phyloP scores from a whole-genome alignment of 2,329 filamentous ascomycete genomes.

The Helicocarpus griseus region DNA sequence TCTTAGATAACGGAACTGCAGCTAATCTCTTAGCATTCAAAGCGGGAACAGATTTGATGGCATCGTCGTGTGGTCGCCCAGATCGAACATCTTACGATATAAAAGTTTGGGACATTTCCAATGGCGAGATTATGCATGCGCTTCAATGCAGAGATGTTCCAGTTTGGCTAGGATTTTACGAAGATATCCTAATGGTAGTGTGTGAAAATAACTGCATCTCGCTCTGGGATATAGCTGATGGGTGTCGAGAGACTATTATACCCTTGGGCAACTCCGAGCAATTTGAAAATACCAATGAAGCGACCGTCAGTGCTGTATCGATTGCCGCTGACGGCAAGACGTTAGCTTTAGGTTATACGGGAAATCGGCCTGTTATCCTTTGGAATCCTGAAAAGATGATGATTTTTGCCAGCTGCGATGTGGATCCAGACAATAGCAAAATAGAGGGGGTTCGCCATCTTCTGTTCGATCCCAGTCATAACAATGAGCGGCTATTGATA shows the following conservation, averaged over 20 bases:
- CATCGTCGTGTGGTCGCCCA: constrained; percentile 22
- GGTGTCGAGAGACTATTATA: constrained; percentile 9
- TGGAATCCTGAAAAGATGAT: constrained; percentile 27
- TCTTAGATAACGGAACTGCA: constrained; percentile 21
- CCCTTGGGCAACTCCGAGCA: constrained; percentile 17
- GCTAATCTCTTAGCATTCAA: constrained; percentile 25
- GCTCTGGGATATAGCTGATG: constrained; percentile 20
- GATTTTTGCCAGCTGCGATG: constrained; percentile 27
- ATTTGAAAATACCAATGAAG: constrained; percentile 4
- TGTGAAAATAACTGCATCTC: constrained; percentile 19
- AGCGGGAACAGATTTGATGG: constrained; percentile 20
- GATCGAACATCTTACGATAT: constrained; percentile 18
- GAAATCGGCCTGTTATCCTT: constrained; percentile 21
- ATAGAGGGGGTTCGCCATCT: constrained; percentile 22
- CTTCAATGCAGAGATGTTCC: constrained; percentile 14
- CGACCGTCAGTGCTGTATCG: constrained; percentile 16
- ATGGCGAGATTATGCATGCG: constrained; percentile 17
- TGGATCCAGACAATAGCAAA: constrained; percentile 23
- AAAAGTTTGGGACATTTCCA: constrained; percentile 24
- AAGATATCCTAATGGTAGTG: constrained; percentile 19
- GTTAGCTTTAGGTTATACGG: constrained; percentile 25
- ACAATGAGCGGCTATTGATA: constrained; percentile 21
- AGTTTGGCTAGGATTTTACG: constrained; percentile 19
- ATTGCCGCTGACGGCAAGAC: constrained; percentile 22
- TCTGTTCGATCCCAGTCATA: constrained; percentile 27